Evolutionary conservation across 1,284 basidiomycete species (phyloP), one percentile per base, ranked within the genome.

Genomic region (Leucoagaricus sp.): DNA sequence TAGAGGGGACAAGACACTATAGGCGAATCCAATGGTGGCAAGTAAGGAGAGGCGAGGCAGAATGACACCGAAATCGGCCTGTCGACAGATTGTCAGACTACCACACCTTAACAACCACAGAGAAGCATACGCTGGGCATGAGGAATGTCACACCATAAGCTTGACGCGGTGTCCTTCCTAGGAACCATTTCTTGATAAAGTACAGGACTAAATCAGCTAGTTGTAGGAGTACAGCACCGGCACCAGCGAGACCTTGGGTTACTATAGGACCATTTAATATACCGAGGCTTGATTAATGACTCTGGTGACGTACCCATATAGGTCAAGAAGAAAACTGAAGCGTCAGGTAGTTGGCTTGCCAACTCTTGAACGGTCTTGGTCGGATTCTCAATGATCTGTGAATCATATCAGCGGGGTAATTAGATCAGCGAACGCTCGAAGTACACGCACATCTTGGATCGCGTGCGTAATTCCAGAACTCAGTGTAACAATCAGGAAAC

Each of bases 321-420:
- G 9, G 88, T 90, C 59, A 93, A 75, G 79, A 93, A 93, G 79
- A 93, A 93, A 13, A 85, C 85, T 12, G 87, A 88, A 0, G 88
- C 89, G 13, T 77, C 76, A 2, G 91, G 89, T 38, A 93, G 79
- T 57, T 87, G 78, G 12, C 70, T 68, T 0, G 86, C 85, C 21
- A 91, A 75, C 62, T 81, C 31, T 72, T 82, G 65, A 64, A 83
- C 63, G 57, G 82, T 73, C 50, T 70, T 45, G 0, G 80, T 74
- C 0, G 87, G 87, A 60, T 84, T 78, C 29, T 80, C 66, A 38
- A 81, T 64, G 34, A 81, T 76, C 72, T 79, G 9, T 0, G 21
- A 6, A 50, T 3, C 50, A 47, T n/a, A 17, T 31, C 28, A 36
- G 49, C 23, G 26, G 26, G 13, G 17, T 40, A 15, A 4, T n/a